phyloP scores from a whole-genome alignment of 371 early-diverging fungal genomes.

The Circinella minor region DNA sequence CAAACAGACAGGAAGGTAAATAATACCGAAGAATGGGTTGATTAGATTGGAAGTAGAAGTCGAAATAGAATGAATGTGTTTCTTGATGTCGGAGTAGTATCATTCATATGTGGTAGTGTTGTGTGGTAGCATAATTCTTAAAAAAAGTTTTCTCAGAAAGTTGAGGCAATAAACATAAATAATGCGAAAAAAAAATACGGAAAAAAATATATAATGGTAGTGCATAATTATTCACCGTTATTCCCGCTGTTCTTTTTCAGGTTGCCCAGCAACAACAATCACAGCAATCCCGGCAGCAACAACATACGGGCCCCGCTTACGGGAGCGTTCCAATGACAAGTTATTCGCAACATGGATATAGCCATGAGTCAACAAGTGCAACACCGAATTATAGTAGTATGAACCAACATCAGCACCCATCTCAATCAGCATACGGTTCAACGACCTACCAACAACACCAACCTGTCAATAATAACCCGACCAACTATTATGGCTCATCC shows the following conservation, averaged over 20 bases:
- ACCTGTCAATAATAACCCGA: background rate
- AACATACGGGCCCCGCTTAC: conserved; percentile 9
- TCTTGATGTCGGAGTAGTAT: too few species aligned
- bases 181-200: background rate
- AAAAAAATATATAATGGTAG: background rate
- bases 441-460: background rate
- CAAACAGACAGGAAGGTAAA: conserved; percentile 18
- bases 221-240: background rate
- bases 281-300: background rate
- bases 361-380: conserved; percentile 8
- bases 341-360: conserved; percentile 8
- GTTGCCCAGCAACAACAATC: conserved; percentile 2
- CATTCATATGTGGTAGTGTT: too few species aligned
- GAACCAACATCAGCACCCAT: background rate
- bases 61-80: too few species aligned
- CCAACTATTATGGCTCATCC: conserved; percentile 1
- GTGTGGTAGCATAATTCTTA: background rate
- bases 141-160: background rate
- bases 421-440: conserved; percentile 4
- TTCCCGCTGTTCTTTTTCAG: background rate
- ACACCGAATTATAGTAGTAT: conserved; percentile 7
- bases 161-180: too few species aligned
- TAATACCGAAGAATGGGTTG: too few species aligned
- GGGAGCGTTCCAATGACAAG: conserved; percentile 18
- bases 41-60: too few species aligned